phyloP scores from a whole-genome alignment of 2,329 filamentous ascomycete genomes.

The Pseudogymnoascus sp. region DNA sequence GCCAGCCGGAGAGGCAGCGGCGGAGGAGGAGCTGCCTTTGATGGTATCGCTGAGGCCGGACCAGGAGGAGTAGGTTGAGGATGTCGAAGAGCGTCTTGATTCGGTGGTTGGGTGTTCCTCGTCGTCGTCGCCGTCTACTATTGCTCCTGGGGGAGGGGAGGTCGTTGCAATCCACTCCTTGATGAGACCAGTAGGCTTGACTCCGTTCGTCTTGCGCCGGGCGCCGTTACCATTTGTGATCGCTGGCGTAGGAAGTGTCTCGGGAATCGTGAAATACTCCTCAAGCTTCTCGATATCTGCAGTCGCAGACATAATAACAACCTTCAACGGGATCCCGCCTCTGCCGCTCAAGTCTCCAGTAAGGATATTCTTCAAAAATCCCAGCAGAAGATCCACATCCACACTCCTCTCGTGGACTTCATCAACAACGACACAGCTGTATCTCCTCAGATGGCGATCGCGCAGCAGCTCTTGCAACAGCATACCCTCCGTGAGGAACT shows the following conservation, averaged over 20 bases:
- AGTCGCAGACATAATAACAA: constrained; percentile 95
- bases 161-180: neutral
- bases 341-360: constrained; percentile 54
- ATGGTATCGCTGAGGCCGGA: constrained; percentile 7
- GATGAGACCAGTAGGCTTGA: neutral
- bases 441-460: constrained; percentile 74
- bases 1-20: neutral
- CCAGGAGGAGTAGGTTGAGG: constrained; percentile 1
- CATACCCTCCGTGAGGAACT: constrained; percentile 95
- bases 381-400: constrained; percentile 84
- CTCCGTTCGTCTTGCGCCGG: constrained; percentile 1
- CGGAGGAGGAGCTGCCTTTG: neutral
- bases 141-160: neutral
- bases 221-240: neutral
- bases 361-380: constrained; percentile 77
- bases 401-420: constrained; percentile 95
- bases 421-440: constrained; percentile 87
- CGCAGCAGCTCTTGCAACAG: constrained; percentile 85
- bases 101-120: neutral
- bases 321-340: constrained; percentile 70
- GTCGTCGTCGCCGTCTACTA: neutral
- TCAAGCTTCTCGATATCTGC: constrained; percentile 76
- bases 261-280: constrained; percentile 56
- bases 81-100: neutral
- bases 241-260: neutral